Evolutionary conservation across 805 yeast species (phyloP), one percentile per base, ranked within the genome.

Genomic region (Zygotorulaspora sp.): DNA sequence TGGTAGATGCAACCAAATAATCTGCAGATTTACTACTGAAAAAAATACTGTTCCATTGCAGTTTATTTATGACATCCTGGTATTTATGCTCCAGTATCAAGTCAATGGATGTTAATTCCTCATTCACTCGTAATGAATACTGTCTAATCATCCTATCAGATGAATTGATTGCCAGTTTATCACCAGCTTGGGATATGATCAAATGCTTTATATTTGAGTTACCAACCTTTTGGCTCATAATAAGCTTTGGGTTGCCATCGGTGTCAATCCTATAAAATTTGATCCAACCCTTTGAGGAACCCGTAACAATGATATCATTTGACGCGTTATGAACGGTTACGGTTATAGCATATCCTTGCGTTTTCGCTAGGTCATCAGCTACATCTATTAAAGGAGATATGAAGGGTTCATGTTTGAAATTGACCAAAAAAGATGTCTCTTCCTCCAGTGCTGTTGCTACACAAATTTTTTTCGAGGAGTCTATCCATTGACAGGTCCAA

Each of bases 1-100:
- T 79, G 0, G 96, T 83, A 0, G 95, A 79, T 0, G 96, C 97
- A 36, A 86, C 79, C n/a, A 89, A 62, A 57, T 83, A 89, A 41
- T 90, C 97, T 1, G 79, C 81, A 5, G 77, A 75, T 48, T 77
- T 78, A 40, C 80, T 77, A 47, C 84, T 83, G 62, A 84, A 80
- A 7, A 78, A 66, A 3, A 86, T 78, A 0, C 86, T 70, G 57
- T 87, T 88, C 96, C 96, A 89, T 56, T 86, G 95, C 32, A 87
- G 67, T 45, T 82, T 67, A 61, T 87, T 89, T 23, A 89, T 95
- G 32, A 86, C 86, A 59, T 89, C 96, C 59, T 88, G 96, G 55
- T 86, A 89, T 52, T 77, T 79, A 55, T 84, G 90, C 48, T 82
- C 89, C 5, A 80, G 66, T 38, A 78, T 86, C 32, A 88, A 65